Conservation (phyloP, 768 basidiomycete genomes). For the Clitopilus hobsonii region DNA sequence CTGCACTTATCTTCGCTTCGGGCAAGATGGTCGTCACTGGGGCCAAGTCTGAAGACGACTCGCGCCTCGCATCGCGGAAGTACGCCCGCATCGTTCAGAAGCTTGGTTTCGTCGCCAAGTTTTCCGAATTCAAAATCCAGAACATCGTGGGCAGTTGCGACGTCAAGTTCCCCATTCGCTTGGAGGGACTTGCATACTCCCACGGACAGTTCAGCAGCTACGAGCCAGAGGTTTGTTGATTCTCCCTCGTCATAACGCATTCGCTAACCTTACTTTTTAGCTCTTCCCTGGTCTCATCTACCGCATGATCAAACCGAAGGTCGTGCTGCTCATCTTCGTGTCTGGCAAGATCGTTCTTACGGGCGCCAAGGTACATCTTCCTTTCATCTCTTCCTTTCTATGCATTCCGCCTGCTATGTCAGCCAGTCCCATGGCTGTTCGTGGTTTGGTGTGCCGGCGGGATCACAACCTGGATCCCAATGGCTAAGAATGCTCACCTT, state of each 20-base stretch:
- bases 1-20: constrained; percentile 97
- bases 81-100: constrained; percentile 99
- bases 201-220: constrained; percentile 98
- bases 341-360: constrained; percentile 99
- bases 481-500: constrained; percentile 26
- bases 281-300: constrained; percentile 99
- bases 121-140: constrained; percentile 99
- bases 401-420: constrained; percentile 12
- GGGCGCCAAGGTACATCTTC: constrained; percentile 85
- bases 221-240: constrained; percentile 81
- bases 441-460: constrained; percentile 6
- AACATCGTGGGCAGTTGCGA: constrained; percentile 99
- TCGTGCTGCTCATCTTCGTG: constrained; percentile 96
- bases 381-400: constrained; percentile 16
- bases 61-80: constrained; percentile 93
- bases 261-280: constrained; percentile 34
- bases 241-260: background rate
- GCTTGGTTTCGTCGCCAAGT: constrained; percentile 98
- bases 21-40: constrained; percentile 99
- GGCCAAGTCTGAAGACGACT: constrained; percentile 98
- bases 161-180: constrained; percentile 96
- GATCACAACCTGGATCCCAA: constrained; percentile 17
- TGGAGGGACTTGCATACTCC: constrained; percentile 95
- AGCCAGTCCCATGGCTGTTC: constrained; percentile 6
- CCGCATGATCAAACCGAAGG: constrained; percentile 99